A percentile compares a stretch with the other conserved stretches of the same genome.
phyloP scores from a whole-genome alignment of 2,329 filamentous ascomycete genomes.

The Fusarium staphyleae region DNA sequence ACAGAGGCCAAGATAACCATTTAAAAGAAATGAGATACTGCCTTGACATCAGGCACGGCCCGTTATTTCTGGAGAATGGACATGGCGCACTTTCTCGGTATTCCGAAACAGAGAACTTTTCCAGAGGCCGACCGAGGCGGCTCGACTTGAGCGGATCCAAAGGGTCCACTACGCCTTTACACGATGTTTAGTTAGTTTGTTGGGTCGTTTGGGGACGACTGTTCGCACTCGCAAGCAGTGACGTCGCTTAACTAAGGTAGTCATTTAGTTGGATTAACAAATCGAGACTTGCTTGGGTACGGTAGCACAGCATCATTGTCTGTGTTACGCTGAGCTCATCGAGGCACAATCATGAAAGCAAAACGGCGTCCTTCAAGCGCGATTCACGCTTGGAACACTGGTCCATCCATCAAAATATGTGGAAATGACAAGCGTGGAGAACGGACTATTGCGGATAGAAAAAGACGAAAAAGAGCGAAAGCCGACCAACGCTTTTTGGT shows the following conservation, averaged over 20 bases:
- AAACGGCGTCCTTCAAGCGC: neutral
- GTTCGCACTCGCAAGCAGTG: slow-evolving; percentile 1
- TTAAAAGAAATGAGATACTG: slow-evolving; percentile 3
- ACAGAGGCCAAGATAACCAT: neutral
- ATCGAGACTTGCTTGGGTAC: no score
- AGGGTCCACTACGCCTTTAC: slow-evolving; percentile 7
- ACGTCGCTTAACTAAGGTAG: neutral
- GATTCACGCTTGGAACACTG: neutral
- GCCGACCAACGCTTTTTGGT: neutral
- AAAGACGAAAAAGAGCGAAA: neutral
- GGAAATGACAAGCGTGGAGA: neutral
- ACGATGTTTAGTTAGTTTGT: neutral
- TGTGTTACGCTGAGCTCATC: neutral
- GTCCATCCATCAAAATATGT: neutral
- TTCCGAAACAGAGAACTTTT: slow-evolving; percentile 2
- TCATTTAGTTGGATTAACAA: no score
- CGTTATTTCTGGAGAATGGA: neutral
- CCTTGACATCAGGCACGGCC: neutral
- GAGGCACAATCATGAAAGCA: neutral
- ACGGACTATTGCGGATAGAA: neutral
- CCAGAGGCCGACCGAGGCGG: neutral
- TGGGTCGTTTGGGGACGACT: neutral
- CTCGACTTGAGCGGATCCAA: slow-evolving; percentile 3
- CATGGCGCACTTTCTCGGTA: slow-evolving; percentile 11
- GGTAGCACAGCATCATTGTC: no score